phyloP scores from a whole-genome alignment of 2,329 filamentous ascomycete genomes.

The Beauveria medogensis region DNA sequence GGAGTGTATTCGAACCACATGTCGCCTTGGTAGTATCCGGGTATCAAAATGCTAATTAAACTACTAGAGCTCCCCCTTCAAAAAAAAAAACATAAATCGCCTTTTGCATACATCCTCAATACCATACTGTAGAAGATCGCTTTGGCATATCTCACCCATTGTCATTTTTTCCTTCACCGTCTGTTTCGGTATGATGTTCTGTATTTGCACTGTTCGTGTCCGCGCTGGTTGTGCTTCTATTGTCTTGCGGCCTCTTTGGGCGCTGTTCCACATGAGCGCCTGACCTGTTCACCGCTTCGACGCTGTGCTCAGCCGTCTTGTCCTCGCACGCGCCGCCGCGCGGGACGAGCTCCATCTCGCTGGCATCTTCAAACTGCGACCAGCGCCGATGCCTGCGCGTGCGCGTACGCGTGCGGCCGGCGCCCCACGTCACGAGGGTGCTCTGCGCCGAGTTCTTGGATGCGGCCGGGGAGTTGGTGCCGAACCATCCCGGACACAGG shows the following conservation, averaged over 20 bases:
- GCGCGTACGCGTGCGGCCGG: not conserved
- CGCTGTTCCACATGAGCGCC: not conserved
- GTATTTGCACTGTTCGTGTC: not conserved
- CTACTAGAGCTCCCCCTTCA: too few relatives aligned
- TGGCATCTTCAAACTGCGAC: not conserved
- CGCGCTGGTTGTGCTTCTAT: not conserved
- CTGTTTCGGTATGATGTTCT: not conserved
- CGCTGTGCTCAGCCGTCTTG: not conserved
- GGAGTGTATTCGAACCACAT: too few relatives aligned
- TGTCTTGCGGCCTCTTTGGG: too few relatives aligned
- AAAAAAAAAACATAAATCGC: too few relatives aligned
- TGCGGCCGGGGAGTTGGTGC: not conserved
- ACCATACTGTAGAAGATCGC: too few relatives aligned
- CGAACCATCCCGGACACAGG: not conserved
- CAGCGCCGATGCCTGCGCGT: not conserved
- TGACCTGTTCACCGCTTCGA: not conserved
- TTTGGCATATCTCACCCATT: too few relatives aligned
- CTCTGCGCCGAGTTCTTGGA: conserved; percentile 1
- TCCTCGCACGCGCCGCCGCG: not conserved
- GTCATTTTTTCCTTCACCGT: not conserved
- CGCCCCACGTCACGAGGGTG: not conserved
- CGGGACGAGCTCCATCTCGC: conserved; percentile 1
- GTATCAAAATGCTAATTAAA: too few relatives aligned
- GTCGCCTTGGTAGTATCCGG: too few relatives aligned
- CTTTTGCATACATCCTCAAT: too few relatives aligned